These are phyloP conservation scores for Penicillium manginii DNA, from an alignment of 495 filamentous ascomycete species.

Conservation along the genomic window DNA sequence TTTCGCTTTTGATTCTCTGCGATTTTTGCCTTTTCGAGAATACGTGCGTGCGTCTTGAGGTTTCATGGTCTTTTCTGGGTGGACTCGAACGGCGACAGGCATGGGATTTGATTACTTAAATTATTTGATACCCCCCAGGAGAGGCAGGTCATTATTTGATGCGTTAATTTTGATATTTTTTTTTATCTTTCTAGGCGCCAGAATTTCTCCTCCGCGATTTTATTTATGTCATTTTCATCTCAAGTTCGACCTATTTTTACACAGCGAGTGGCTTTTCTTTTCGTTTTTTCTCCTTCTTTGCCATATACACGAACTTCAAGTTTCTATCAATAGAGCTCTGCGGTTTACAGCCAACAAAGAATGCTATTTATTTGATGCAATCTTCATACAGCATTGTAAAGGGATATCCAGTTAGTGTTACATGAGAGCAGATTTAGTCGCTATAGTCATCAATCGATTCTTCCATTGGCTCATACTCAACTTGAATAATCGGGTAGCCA, in stretches of 20 bases:
- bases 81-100: neutral
- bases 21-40: neutral
- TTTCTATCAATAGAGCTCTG: neutral
- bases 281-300: neutral
- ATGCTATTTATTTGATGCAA: too few relatives aligned
- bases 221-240: too few relatives aligned
- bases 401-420: too few relatives aligned
- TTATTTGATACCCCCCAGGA: constrained; percentile 27
- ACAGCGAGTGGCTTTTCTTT: neutral
- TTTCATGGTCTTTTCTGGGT: constrained; percentile 4
- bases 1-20: neutral
- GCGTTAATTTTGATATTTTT: constrained; percentile 3
- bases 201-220: neutral
- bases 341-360: too few relatives aligned
- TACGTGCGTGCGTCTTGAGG: neutral
- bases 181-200: constrained; percentile 10
- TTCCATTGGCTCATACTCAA: too few relatives aligned
- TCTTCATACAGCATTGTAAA: too few relatives aligned
- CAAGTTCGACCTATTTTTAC: neutral
- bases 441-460: too few relatives aligned
- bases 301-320: neutral
- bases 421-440: too few relatives aligned
- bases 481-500: too few relatives aligned
- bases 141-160: constrained; percentile 7
- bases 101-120: constrained; percentile 9